These are phyloP conservation scores for Microdochium nivale DNA, from an alignment of 2,329 filamentous ascomycete genomes.

Conservation along the genomic window DNA sequence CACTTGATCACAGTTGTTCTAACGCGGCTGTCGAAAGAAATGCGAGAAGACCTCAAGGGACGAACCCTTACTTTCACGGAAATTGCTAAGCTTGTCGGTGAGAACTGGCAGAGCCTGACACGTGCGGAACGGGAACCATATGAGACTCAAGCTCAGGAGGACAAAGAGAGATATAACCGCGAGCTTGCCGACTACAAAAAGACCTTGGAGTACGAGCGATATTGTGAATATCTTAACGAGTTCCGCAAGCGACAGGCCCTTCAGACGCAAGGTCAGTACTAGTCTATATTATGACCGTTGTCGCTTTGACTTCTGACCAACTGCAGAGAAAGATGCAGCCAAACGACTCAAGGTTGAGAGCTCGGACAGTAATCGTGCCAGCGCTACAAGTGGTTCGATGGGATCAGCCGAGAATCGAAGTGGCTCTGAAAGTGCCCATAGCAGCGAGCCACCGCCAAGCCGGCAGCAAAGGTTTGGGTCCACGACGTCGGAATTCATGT, in stretches of 20 bases:
- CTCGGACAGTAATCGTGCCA: constrained; percentile 22
- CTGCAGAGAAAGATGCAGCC: constrained; percentile 35
- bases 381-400: constrained; percentile 32
- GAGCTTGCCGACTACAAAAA: constrained; percentile 71
- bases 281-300: constrained; percentile 2
- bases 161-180: constrained; percentile 71
- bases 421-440: constrained; percentile 36
- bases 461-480: constrained; percentile 40
- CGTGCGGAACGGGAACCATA: constrained; percentile 61
- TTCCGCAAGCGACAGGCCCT: constrained; percentile 57
- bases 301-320: constrained; percentile 1
- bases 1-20: neutral
- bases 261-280: constrained; percentile 42
- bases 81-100: constrained; percentile 74
- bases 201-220: constrained; percentile 32
- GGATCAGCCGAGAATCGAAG: constrained; percentile 33
- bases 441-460: constrained; percentile 37
- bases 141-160: constrained; percentile 61
- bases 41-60: constrained; percentile 69
- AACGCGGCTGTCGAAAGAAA: constrained; percentile 38
- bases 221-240: neutral
- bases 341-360: constrained; percentile 41
- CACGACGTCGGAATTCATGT: constrained; percentile 30
- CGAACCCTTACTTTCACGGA: constrained; percentile 74
- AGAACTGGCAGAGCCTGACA: constrained; percentile 69